Percentiles rank a stretch among this genome's conserved stretches.
Conservation (phyloP, 2,329 filamentous ascomycete species). For the Tolypocladium ophioglossoides region DNA sequence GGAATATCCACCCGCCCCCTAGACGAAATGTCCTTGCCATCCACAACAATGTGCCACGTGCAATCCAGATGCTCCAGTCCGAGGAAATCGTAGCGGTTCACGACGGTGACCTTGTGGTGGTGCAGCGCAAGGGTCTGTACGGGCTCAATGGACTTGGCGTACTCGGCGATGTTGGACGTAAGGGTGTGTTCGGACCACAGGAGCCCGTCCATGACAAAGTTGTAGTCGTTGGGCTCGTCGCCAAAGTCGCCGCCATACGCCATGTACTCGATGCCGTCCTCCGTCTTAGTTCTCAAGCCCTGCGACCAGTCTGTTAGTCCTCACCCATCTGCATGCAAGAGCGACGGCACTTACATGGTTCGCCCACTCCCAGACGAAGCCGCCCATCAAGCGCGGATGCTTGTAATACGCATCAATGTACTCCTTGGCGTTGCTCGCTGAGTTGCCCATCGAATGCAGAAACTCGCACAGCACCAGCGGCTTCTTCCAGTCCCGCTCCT, state of each 20-base stretch:
- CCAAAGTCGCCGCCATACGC: slow-evolving; percentile 53
- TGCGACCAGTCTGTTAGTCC: background rate
- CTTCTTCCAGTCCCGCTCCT: slow-evolving; percentile 35
- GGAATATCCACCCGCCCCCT: slow-evolving; percentile 29
- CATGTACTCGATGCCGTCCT: slow-evolving; percentile 35
- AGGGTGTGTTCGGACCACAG: slow-evolving; percentile 34
- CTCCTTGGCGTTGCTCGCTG: slow-evolving; percentile 55
- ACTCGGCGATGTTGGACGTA: slow-evolving; percentile 40
- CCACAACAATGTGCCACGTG: slow-evolving; percentile 29
- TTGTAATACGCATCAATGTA: slow-evolving; percentile 56
- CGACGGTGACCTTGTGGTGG: slow-evolving; percentile 30
- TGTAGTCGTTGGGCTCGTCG: slow-evolving; percentile 47
- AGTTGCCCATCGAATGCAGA: slow-evolving; percentile 60
- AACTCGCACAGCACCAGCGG: slow-evolving; percentile 48
- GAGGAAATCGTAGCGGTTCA: slow-evolving; percentile 45
- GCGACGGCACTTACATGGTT: slow-evolving; percentile 30
- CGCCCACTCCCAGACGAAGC: slow-evolving; percentile 55
- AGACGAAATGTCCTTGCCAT: slow-evolving; percentile 19
- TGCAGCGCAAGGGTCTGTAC: slow-evolving; percentile 38
- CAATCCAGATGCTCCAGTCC: slow-evolving; percentile 38
- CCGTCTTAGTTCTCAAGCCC: slow-evolving; percentile 31
- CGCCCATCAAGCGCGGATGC: slow-evolving; percentile 42
- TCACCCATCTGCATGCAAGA: background rate
- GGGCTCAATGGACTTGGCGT: slow-evolving; percentile 49
- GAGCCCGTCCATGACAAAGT: slow-evolving; percentile 49